A percentile compares a stretch with the other conserved stretches of the same genome.
phyloP scores from a whole-genome alignment of 2,329 filamentous ascomycete species.

The Tolypocladium sp. region DNA sequence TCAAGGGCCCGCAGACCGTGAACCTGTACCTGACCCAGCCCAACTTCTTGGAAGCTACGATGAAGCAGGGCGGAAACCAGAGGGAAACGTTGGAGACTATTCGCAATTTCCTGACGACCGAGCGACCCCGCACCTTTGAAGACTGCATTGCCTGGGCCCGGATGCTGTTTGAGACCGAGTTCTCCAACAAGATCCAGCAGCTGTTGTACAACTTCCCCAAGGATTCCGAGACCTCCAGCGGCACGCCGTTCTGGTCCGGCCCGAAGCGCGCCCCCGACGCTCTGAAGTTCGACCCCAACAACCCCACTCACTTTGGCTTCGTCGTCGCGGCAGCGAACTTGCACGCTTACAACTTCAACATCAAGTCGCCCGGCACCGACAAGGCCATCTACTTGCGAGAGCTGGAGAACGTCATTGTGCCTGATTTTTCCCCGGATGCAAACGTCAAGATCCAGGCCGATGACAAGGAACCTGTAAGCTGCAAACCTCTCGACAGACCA shows the following conservation, averaged over 20 bases:
- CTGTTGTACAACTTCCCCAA: slow-evolving; percentile 96
- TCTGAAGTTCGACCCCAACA: slow-evolving; percentile 77
- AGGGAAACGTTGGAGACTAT: slow-evolving; percentile 88
- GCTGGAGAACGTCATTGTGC: slow-evolving; percentile 86
- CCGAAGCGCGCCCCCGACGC: slow-evolving; percentile 93
- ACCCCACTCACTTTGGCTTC: slow-evolving; percentile 81
- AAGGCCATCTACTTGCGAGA: slow-evolving; percentile 69
- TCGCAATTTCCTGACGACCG: slow-evolving; percentile 80
- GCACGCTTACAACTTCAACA: slow-evolving; percentile 96
- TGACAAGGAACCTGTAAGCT: slow-evolving; percentile 73
- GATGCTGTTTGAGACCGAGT: slow-evolving; percentile 89
- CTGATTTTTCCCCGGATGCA: slow-evolving; percentile 85
- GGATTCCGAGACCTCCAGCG: slow-evolving; percentile 78
- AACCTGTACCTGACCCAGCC: slow-evolving; percentile 90
- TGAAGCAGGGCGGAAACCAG: slow-evolving; percentile 92
- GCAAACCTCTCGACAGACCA: not conserved
- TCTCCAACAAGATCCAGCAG: slow-evolving; percentile 93
- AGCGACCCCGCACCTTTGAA: slow-evolving; percentile 86
- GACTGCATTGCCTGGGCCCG: slow-evolving; percentile 96
- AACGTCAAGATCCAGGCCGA: slow-evolving; percentile 94
- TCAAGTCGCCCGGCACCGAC: slow-evolving; percentile 67
- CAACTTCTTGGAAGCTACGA: slow-evolving; percentile 75
- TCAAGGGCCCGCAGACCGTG: slow-evolving; percentile 86
- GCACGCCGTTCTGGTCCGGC: slow-evolving; percentile 94
- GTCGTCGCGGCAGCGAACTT: slow-evolving; percentile 82